Evolutionary conservation across 2,329 filamentous ascomycete genomes (phyloP), one percentile per base, ranked within the genome.

Genomic region (Aquanectria penicillioides): DNA sequence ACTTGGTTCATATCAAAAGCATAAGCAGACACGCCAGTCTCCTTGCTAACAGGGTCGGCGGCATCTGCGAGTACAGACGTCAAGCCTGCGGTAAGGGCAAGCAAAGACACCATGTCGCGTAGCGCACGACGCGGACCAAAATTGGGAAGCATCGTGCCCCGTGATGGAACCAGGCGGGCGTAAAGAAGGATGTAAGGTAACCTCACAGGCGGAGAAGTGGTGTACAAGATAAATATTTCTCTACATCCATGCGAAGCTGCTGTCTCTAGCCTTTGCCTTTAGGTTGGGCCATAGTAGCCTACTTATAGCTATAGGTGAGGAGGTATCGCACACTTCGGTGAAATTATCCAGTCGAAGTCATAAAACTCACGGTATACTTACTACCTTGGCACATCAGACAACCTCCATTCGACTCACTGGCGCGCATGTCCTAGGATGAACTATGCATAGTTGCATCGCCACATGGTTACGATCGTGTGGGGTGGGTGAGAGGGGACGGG

Each of bases 1-100:
- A 62, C 49, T 11, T 54, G 49, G 41, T 37, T 54, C 56, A 59
- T 59, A 28, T 59, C 49, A 13, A 59, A 59, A 7, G 56, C 49
- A 11, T 54, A 54, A 4, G 56, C 56, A 1, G 56, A 59, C 2
- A 59, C 56, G 13, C 56, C 56, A 4, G 26, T 29, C 36, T 54
- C 47, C 17, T 52, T 20, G 26, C 22, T 47, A 15, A 41, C 34
- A n/a, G 47, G 31, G 7, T 44, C 13, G 13, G 28, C 54, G 18
- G 31, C 17, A 13, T 52, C 31, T 1, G 54, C 54, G 13, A 9
- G 29, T 10, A 31, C 40, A 15, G 47, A 29, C 28, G 20, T 15
- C 31, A 26, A 44, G 17, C 8, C 28, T 15, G 5, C 26, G 28
- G 33, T 28, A 2, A 40, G 17, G 12, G 29, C 6, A 6, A 57